Evolutionary conservation across 768 basidiomycete species (phyloP), one percentile per base, ranked within the genome.

Genomic region (Pisolithus albus): DNA sequence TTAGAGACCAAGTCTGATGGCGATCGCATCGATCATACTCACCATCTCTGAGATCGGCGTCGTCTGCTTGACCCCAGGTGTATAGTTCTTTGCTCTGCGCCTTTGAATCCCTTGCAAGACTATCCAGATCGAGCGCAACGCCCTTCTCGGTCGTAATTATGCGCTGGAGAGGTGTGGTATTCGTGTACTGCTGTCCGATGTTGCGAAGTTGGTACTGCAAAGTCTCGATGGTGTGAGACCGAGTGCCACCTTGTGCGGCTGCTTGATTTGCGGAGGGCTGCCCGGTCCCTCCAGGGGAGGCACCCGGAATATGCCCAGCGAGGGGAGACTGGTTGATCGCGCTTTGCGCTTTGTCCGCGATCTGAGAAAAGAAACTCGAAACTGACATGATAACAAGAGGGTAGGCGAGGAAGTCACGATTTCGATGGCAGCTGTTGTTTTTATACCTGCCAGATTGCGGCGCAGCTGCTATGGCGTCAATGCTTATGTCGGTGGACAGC

Each of bases 71-170:
- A 11, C 90, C 89, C 89, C 89, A 92, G 13, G 78, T 79, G 59
- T 89, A 92, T 23, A 92, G 70, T 54, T 92, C 91, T 68, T 91
- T 92, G 75, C 87, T 88, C 62, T 84, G 81, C 1, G 78, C 70
- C 62, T 90, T 84, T 7, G 76, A 61, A 59, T 89, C 83, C 56
- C 84, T 79, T 3, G 82, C 72, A 28, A 84, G 66, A 52, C 74
- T 76, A 57, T 90, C 85, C 59, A 80, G 77, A 65, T 88, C 87
- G 57, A 92, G 75, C 18, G 84, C 82, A 15, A 91, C 72, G 4
- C 89, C 84, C 65, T 92, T 92, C 64, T 81, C 78, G 6, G 78
- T 70, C 0, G 90, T 92, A 56, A 92, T 83, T 52, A 91, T 81
- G 63, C 82, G 85, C 72, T 92, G 90, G 0, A 85, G 65, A 4